phyloP scores from a whole-genome alignment of 1,284 basidiomycete species.

The Cryptococcus sp. region DNA sequence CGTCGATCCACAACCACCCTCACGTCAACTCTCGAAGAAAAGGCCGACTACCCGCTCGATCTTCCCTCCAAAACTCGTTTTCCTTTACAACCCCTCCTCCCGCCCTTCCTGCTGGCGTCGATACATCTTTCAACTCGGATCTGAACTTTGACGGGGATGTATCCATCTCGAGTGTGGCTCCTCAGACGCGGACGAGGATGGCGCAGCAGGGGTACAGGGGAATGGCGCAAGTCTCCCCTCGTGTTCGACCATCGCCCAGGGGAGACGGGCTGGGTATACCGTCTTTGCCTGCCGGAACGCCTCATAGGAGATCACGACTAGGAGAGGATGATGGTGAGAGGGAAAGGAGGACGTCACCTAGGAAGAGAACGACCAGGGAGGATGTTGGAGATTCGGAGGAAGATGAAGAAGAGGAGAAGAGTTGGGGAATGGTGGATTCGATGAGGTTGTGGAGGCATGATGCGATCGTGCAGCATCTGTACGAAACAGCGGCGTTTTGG shows the following conservation, averaged over 20 bases:
- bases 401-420: conserved; percentile 51
- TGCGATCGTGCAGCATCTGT: conserved; percentile 94
- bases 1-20: conserved; percentile 1
- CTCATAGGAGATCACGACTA: neutral
- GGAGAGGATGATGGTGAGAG: neutral
- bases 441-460: conserved; percentile 97
- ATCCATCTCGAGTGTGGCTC: neutral
- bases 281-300: neutral
- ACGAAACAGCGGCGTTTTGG: conserved; percentile 97
- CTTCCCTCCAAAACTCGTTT: conserved; percentile 62
- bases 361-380: conserved; percentile 5
- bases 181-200: neutral
- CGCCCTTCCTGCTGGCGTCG: conserved; percentile 47
- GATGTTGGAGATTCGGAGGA: conserved; percentile 48
- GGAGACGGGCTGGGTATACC: neutral
- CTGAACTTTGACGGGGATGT: neutral
- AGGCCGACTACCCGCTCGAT: conserved; percentile 13
- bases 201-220: conserved; percentile 28
- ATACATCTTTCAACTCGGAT: conserved; percentile 33
- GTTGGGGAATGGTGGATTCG: conserved; percentile 81
- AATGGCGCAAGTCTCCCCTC: conserved; percentile 26
- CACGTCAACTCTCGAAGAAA: conserved; percentile 8
- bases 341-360: neutral
- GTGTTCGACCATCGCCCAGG: conserved; percentile 12
- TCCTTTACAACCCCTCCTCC: conserved; percentile 59